Base-by-base conservation (phyloP, 2,329 filamentous ascomycete species). In the Pezicula carpinea region DNA sequence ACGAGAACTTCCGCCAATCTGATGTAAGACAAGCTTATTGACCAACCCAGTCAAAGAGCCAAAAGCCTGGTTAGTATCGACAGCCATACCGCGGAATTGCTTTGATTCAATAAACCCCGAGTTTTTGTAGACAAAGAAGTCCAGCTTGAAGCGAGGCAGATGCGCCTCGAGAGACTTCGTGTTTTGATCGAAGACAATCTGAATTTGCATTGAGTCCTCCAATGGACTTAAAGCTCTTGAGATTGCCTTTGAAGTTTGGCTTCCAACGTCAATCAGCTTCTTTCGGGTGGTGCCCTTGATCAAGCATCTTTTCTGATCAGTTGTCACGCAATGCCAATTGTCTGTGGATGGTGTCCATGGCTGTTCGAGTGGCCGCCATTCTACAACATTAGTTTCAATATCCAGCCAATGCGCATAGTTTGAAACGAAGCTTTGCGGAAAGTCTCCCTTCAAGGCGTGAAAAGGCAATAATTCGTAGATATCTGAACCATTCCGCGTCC, bases 11-110 rank as follows among this genome's bases (percentile, higher is more conserved):
- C 50, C 19, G 11, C 51, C 10, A 10, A 50, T 26, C 41, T 63
- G 47, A 50, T 54, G 51, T 5, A 83, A 55, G 0, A 82, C 63
- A 0, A 83, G 63, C 49, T 73, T 76, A 54, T 65, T 75, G 1
- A 54, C 22, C 0, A 82, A 63, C 0, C 79, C 79, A 26, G 72
- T 54, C 4, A 81, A 60, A 0, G 75, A 71, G 0, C 66, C 72
- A 2, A 79, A 56, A 2, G 58, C 55, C 52, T 80, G 78, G 10
- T 66, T 22, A 0, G 49, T 13, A 51, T 80, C 75, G 2, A 83
- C 54, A 0, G 56, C 51, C 69, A 79, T 76, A 1, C 71, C 74
- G 0, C 68, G 65, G 48, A 74, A 76, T 46, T 82, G 70, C 5
- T 66, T 69, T 1, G 73, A 80, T n/a, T 55, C 45, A 2, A 81